Base-by-base conservation (phyloP, 148 eudicot species). In the Suaeda aralocaspica region DNA sequence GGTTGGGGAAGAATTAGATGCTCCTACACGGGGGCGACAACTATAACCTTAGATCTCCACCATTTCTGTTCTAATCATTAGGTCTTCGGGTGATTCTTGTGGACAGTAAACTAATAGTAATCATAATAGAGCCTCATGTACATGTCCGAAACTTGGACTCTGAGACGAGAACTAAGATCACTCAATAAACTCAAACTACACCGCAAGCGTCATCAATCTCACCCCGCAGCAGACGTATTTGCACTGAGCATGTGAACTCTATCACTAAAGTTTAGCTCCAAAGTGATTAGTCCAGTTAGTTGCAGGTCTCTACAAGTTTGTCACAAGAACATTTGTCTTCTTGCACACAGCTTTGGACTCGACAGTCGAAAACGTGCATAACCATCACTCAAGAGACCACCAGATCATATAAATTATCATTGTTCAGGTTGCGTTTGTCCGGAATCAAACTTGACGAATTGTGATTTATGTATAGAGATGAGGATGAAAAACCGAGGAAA, bases 1-100 rank as follows among this genome's bases (percentile, higher is more conserved):
- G 97, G 97, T 33, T n/a, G 97, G 82, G 9, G 77, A 77, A 19
- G 21, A 72, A 60, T 78, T 86, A 0, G 86, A 81, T 2, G 85
- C 9, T 42, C 63, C 1, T 55, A 61, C 44, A 11, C 64, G 21
- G n/a, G 46, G 16, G 31, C 8, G 6, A 76, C 81, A 2, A 82
- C 65, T n/a, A 68, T 57, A 83, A 79, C 60, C 85, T 82, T n/a
- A 88, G 11, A 46, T 45, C 66, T 60, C 70, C 72, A 33, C 53
- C 33, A 26, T 14, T 41, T 64, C 59, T 44, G 25, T 53, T 31
- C 24, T 22, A 26, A 33, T 60, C 13, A 48, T 52, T 55, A n/a
- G 8, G 13, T 12, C 7, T 25, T 11, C 0, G n/a, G n/a, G 36
- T 15, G 6, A 11, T 45, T 0, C 12, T 15, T 26, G 22, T 45